Conservation (phyloP, 2,329 filamentous ascomycete species). For the Fusarium haematococcum region DNA sequence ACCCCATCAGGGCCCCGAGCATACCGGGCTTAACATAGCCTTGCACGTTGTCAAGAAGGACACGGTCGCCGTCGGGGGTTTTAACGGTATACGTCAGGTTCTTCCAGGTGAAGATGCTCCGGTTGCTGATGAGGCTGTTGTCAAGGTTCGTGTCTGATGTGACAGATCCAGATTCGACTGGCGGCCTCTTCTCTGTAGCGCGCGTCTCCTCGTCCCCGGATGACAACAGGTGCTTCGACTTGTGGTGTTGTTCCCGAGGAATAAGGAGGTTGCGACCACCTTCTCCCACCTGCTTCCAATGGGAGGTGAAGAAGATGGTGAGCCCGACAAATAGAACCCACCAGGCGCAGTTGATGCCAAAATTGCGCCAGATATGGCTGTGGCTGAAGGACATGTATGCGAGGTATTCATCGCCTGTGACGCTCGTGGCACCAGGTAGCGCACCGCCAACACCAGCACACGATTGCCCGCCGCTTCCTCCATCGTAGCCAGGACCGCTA, state of each 20-base stretch:
- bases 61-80: slow-evolving; percentile 70
- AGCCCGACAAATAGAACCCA: slow-evolving; percentile 16
- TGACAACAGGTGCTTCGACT: background rate
- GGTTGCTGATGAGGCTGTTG: slow-evolving; percentile 1
- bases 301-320: slow-evolving; percentile 26
- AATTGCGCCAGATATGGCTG: slow-evolving; percentile 31
- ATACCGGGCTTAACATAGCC: slow-evolving; percentile 81
- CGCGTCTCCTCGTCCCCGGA: background rate
- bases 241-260: slow-evolving; percentile 2
- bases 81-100: slow-evolving; percentile 79
- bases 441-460: background rate
- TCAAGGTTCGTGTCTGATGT: background rate
- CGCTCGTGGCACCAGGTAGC: background rate
- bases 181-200: background rate
- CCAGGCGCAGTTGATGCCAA: slow-evolving; percentile 14
- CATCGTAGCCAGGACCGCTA: slow-evolving; percentile 13
- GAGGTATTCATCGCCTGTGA: slow-evolving; percentile 9
- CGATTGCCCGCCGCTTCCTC: background rate
- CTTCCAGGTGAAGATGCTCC: slow-evolving; percentile 73
- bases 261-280: background rate
- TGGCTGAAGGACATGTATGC: background rate
- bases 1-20: slow-evolving; percentile 75
- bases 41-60: slow-evolving; percentile 75
- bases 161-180: background rate
- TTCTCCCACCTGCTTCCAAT: background rate